phyloP scores from a whole-genome alignment of 768 basidiomycete species.

The Calocybe gangraenosa region DNA sequence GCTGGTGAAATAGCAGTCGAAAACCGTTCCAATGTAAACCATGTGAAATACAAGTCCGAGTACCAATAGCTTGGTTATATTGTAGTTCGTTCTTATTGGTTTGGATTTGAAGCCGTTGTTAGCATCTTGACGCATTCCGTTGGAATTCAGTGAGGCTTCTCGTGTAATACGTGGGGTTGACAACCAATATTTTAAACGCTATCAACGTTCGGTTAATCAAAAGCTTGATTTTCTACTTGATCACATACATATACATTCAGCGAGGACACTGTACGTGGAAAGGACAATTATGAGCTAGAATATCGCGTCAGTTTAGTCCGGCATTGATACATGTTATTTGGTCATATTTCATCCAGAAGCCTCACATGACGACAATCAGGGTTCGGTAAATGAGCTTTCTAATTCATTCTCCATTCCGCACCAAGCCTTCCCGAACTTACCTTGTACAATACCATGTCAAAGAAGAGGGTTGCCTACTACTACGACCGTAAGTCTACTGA shows the following conservation, averaged over 20 bases:
- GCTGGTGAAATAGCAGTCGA: slow-evolving; percentile 87
- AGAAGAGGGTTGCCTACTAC: slow-evolving; percentile 74
- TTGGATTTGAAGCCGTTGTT: neutral
- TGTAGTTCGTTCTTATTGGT: slow-evolving; percentile 23
- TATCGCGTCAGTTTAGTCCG: too few species aligned
- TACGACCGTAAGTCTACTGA: slow-evolving; percentile 52
- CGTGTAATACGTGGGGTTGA: neutral
- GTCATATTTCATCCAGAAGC: slow-evolving; percentile 1
- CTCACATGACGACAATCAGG: slow-evolving; percentile 1
- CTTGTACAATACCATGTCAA: slow-evolving; percentile 48
- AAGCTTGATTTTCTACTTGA: neutral
- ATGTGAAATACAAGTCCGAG: slow-evolving; percentile 73
- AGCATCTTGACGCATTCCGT: slow-evolving; percentile 8
- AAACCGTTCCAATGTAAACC: slow-evolving; percentile 65
- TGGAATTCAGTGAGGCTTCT: neutral
- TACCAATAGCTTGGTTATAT: slow-evolving; percentile 45
- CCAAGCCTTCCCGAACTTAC: neutral
- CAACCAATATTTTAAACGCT: too few species aligned
- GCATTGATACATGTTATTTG: slow-evolving; percentile 2
- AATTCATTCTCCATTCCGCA: neutral
- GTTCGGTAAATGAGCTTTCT: too few species aligned
- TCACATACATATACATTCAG: slow-evolving; percentile 11
- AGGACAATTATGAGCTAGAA: neutral
- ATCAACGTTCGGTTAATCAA: too few species aligned
- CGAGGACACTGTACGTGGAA: too few species aligned